Evolutionary conservation across 495 filamentous ascomycete genomes (phyloP), one percentile per base, ranked within the genome.

Genomic region (Parathielavia hyrcaniae): DNA sequence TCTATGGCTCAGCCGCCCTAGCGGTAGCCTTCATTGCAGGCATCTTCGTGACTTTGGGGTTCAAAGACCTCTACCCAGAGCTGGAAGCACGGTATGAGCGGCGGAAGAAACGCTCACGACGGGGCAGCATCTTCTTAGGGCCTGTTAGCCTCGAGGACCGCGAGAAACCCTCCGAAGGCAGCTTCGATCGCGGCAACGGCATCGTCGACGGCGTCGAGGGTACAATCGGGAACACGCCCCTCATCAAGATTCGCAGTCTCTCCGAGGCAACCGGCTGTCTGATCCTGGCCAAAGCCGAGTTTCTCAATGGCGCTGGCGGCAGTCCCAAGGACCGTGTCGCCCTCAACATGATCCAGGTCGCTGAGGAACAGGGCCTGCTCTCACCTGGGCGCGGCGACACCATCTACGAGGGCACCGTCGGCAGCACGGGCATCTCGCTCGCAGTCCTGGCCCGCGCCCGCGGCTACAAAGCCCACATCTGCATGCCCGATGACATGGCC

Each of bases 381-480:
- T 81, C 75, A 6, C 93, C 95, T 0, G 75, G 87, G 64, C 84
- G 86, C 22, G 92, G 91, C 55, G 95, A 97, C 66, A 90, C 85
- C 20, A 87, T 99, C 64, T 99, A 97, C 73, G 93, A 99, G 75
- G 93, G 95, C 48, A 99, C 95, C 7, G 92, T 95, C 13, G 93
- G 93, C 54, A 91, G 86, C 53, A 96, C 90, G 0, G 91, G 92
- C 6, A 96, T 98, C 59, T 97, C 93, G 5, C 78, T 99, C 20
- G 95, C 95, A 4, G 86, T 87, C 3, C 79, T 99, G 47, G 90
- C 89, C 39, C 80, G 91, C 60, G 92, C 93, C 19, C 82, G 85
- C 62, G 95, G 95, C 17, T 97, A 97, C 70, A 78, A 86, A 41
- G 90, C 91, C 7, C 87, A 97, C 70, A 99, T 99, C 61, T 96